Evolutionary conservation across 2,329 filamentous ascomycete genomes (phyloP).

Genomic region (Pseudogymnoascus verrucosus): DNA sequence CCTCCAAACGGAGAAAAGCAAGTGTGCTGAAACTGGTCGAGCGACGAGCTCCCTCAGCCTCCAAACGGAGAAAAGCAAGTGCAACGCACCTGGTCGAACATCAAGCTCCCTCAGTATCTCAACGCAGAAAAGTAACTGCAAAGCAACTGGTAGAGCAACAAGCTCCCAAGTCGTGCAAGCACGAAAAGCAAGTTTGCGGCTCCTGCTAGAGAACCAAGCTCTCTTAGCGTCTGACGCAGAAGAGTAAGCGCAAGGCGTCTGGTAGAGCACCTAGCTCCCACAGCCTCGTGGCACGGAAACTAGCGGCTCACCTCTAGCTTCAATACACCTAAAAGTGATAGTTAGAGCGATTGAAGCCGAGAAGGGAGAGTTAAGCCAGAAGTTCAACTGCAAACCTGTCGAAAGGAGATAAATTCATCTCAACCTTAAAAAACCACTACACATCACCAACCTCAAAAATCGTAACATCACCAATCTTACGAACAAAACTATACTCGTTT

Average conservation of each 20-base stretch:
- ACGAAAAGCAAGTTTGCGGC: not conserved
- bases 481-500: not conserved
- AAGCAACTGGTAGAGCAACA: not conserved
- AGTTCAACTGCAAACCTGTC: not conserved
- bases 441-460: not conserved
- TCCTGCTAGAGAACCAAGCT: not conserved
- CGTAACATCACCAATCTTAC: not conserved
- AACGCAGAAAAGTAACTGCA: not conserved
- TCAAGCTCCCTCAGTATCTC: not conserved
- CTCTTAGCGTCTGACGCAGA: too few species aligned
- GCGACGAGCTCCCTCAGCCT: not conserved
- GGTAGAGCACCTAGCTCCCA: not conserved
- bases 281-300: not conserved
- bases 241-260: not conserved
- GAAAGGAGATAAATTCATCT: not conserved
- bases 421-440: not conserved
- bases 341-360: not conserved
- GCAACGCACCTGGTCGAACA: not conserved
- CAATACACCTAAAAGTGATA: not conserved
- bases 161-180: not conserved
- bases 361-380: not conserved
- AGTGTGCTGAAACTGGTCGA: not conserved
- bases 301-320: not conserved
- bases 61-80: not conserved
- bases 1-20: not conserved